Evolutionary conservation across 129 eudicot species (phyloP), one percentile per base, ranked within the genome.

Genomic region (Lactuca saligna): DNA sequence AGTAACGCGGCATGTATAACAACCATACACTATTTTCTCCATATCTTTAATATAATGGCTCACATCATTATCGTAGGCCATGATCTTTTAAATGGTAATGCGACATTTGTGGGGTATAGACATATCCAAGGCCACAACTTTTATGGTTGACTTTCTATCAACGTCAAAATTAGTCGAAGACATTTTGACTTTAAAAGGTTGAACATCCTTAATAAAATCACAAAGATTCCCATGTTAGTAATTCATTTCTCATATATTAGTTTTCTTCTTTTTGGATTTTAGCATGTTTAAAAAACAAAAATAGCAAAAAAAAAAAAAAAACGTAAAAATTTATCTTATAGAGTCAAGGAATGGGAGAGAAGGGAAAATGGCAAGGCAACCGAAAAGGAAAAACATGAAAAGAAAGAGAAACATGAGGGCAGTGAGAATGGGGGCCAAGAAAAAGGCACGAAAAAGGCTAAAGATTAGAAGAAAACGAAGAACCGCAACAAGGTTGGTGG

Each of bases 321-420:
- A 38, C 7, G 34, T 5, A 61, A 8, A 61, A 16, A 42, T 5
- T 5, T 35, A 29, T 49, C 10, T 13, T 10, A 5, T n/a, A 15
- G 56, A 48, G 59, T 17, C 56, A 8, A 73, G 80, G 68, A 75
- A 80, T 80, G 86, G 78, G 80, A 80, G 82, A 66, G 67, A 76
- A 63, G 15, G 73, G 6, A 83, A 68, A 54, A 83, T 83, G 85
- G 66, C 75, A 49, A 20, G 70, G 14, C 78, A 82, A 62, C 68
- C 57, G 1, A 71, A 71, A 37, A 71, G 15, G 51, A 49, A 61
- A 37, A 6, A 35, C 72, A 64, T 6, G 63, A 77, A 70, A 75
- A 76, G 76, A 62, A 76, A 70, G 80, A 77, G 73, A 79, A 73
- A 37, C 79, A 67, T 37, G 29, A 68, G 62, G 65, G 9, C 10